Evolutionary conservation across 75 land plant genomes (phyloP).

Genomic region (Chamaecyparis obtusa): DNA sequence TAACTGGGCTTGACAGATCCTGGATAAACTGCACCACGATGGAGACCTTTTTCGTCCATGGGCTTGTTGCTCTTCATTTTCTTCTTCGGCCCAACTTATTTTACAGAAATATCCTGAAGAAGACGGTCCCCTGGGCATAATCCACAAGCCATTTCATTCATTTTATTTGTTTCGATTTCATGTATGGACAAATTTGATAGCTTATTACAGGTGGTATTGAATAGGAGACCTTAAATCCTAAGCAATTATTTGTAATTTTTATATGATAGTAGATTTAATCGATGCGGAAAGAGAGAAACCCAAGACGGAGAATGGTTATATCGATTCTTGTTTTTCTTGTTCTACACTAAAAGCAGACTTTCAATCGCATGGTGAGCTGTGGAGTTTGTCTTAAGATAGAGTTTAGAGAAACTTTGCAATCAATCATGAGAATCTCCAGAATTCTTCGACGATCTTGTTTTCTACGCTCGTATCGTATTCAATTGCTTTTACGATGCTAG

Average conservation of each 20-base stretch:
- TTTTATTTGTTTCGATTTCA: neutral
- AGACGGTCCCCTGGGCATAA: neutral
- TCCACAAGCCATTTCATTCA: neutral
- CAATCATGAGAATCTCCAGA: too few relatives aligned
- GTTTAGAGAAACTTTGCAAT: too few relatives aligned
- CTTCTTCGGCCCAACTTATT: neutral
- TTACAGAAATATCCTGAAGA: neutral
- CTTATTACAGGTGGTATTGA: neutral
- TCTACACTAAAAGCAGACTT: too few relatives aligned
- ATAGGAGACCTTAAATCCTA: neutral
- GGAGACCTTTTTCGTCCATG: neutral
- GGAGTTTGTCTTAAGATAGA: too few relatives aligned
- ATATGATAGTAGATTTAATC: neutral
- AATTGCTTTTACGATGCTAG: too few relatives aligned
- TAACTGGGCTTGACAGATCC: neutral
- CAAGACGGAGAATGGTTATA: neutral
- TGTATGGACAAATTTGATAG: neutral
- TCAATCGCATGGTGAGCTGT: too few relatives aligned
- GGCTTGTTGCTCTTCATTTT: neutral
- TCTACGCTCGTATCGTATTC: too few relatives aligned
- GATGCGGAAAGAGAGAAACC: neutral
- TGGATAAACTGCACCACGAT: neutral
- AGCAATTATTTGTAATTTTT: neutral
- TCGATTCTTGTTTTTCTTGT: too few relatives aligned
- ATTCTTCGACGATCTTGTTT: too few relatives aligned